These are phyloP conservation scores for Allium fistulosum DNA, from an alignment of 106 monocot genomes.

Conservation along the genomic window DNA sequence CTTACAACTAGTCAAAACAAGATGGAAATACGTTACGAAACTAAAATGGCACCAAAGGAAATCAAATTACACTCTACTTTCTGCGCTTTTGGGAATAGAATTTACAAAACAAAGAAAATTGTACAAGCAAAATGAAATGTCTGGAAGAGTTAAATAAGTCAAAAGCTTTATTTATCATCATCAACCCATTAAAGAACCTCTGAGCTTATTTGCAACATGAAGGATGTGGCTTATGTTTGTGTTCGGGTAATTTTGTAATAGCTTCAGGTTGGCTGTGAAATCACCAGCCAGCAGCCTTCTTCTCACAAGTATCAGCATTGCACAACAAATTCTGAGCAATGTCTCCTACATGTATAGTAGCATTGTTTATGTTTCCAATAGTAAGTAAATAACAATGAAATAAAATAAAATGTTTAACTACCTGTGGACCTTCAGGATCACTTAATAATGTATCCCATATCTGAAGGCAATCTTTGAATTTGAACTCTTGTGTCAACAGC, in stretches of 20 bases:
- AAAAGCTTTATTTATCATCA: not conserved
- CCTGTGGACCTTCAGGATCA: constrained; percentile 31
- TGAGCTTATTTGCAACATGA: constrained; percentile 25
- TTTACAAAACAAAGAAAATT: not conserved
- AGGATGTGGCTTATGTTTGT: constrained; percentile 24
- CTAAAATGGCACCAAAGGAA: no score
- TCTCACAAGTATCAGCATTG: constrained; percentile 27
- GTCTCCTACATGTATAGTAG: constrained; percentile 10
- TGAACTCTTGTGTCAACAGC: constrained; percentile 22
- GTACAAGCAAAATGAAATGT: constrained; percentile 4
- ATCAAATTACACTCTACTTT: no score
- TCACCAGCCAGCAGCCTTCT: constrained; percentile 20
- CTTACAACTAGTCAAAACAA: no score
- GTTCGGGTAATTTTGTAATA: constrained; percentile 20
- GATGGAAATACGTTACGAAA: no score
- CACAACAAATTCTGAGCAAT: constrained; percentile 20
- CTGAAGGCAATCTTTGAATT: constrained; percentile 16
- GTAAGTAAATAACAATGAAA: not conserved
- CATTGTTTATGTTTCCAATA: not conserved
- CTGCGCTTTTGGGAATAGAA: no score
- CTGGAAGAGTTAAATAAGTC: not conserved
- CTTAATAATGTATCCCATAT: constrained; percentile 25
- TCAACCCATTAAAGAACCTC: constrained; percentile 15
- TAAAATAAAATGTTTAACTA: not conserved
- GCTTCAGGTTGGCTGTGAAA: constrained; percentile 28